Evolutionary conservation across 768 basidiomycete genomes (phyloP).

Genomic region (Crassisporium funariophilum): DNA sequence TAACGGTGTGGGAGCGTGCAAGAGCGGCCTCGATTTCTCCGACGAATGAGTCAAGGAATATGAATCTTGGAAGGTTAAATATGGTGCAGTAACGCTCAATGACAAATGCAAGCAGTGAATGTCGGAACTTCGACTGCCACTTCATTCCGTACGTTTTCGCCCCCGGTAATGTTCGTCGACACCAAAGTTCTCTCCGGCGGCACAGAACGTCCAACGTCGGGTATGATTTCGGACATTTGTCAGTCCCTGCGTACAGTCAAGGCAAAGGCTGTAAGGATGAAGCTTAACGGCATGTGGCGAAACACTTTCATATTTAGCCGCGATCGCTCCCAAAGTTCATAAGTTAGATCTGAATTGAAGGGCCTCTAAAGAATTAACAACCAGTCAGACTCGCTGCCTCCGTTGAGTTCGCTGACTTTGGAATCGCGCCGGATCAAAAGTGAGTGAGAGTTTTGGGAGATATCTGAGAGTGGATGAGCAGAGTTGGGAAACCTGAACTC

Average conservation of each 20-base stretch:
- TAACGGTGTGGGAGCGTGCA: too few relatives aligned
- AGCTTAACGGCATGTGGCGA: slow-evolving; percentile 1
- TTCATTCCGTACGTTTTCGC: too few relatives aligned
- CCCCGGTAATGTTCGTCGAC: too few relatives aligned
- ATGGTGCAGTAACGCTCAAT: slow-evolving; percentile 8
- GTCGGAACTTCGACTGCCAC: background rate
- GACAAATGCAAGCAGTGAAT: too few relatives aligned
- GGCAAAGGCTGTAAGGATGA: too few relatives aligned
- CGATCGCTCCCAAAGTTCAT: slow-evolving; percentile 16
- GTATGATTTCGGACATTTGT: slow-evolving; percentile 22
- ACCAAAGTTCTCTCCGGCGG: too few relatives aligned
- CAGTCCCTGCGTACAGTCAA: slow-evolving; percentile 6
- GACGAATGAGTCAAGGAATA: slow-evolving; percentile 38
- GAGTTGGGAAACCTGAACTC: too few relatives aligned
- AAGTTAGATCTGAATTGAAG: slow-evolving; percentile 8
- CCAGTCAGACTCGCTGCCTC: slow-evolving; percentile 9
- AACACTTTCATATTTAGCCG: slow-evolving; percentile 6
- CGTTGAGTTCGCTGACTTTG: slow-evolving; percentile 13
- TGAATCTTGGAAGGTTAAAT: slow-evolving; percentile 25
- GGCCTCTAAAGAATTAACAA: too few relatives aligned
- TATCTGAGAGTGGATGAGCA: slow-evolving; percentile 4
- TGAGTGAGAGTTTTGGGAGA: background rate
- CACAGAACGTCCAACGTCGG: background rate
- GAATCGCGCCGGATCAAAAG: slow-evolving; percentile 20
- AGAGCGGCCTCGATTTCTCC: slow-evolving; percentile 33